A percentile compares a stretch with the other conserved stretches of the same genome.
Evolutionary conservation across 306 rosid species (phyloP).

Genomic region (Begonia fuchsioides): DNA sequence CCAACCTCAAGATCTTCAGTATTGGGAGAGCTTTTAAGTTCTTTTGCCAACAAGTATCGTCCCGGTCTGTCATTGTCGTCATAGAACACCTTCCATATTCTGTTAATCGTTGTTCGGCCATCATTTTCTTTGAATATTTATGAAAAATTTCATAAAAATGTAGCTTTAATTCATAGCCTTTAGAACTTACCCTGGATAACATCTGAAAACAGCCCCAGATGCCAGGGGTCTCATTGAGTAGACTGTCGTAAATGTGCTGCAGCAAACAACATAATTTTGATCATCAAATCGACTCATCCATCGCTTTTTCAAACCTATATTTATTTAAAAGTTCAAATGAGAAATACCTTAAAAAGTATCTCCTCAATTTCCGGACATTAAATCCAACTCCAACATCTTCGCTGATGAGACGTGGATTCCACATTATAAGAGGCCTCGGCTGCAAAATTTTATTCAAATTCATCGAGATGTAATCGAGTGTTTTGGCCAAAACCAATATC

Average conservation of each 20-base stretch:
- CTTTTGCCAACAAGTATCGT: slow-evolving; percentile 82
- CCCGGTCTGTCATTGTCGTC: slow-evolving; percentile 83
- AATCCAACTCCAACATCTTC: slow-evolving; percentile 95
- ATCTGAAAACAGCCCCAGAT: slow-evolving; percentile 80
- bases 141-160: not conserved
- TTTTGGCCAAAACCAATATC: no score
- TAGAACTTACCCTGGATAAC: slow-evolving; percentile 73
- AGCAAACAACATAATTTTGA: not conserved
- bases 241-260: slow-evolving; percentile 70
- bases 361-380: slow-evolving; percentile 69
- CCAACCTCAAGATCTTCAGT: slow-evolving; percentile 77
- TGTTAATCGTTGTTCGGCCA: slow-evolving; percentile 8
- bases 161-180: not conserved
- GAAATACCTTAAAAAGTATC: slow-evolving; percentile 68
- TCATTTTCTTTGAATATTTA: not conserved
- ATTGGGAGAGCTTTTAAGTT: slow-evolving; percentile 61
- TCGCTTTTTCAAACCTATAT: not conserved
- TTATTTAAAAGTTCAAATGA: not conserved
- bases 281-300: no score
- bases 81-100: slow-evolving; percentile 87
- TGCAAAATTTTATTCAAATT: slow-evolving; percentile 11
- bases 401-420: slow-evolving; percentile 88
- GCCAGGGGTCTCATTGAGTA: slow-evolving; percentile 90
- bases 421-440: slow-evolving; percentile 95
- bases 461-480: no score